Evolutionary conservation across 768 basidiomycete species (phyloP).

Genomic region (Boletus reticulatus): DNA sequence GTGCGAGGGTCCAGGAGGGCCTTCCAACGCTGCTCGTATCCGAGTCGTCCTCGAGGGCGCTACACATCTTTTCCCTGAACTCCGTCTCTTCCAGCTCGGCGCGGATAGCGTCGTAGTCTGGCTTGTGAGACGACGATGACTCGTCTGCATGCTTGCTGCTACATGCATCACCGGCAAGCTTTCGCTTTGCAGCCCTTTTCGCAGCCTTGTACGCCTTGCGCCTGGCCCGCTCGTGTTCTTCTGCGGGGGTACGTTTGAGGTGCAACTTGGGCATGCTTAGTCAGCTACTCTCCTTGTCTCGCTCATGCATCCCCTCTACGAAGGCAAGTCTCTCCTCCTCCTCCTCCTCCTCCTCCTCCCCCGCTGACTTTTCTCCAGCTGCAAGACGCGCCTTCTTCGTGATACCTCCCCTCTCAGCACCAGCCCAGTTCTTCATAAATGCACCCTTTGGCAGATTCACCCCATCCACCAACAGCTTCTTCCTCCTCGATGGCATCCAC

Average conservation of each 20-base stretch:
- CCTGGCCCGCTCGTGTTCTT: constrained; percentile 45
- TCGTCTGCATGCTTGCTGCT: too few relatives aligned
- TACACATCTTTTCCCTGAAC: constrained; percentile 73
- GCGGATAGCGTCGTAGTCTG: constrained; percentile 46
- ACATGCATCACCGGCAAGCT: constrained; percentile 9
- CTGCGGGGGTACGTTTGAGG: constrained; percentile 63
- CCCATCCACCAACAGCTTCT: constrained; percentile 40
- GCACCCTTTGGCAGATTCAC: constrained; percentile 84
- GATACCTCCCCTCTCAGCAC: constrained; percentile 34
- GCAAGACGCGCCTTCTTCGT: constrained; percentile 47
- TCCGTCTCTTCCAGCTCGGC: constrained; percentile 60
- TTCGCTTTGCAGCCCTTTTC: constrained; percentile 24
- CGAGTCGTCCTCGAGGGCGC: constrained; percentile 72
- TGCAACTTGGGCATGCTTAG: constrained; percentile 41
- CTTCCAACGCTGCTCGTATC: constrained; percentile 61
- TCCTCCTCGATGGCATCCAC: constrained; percentile 56
- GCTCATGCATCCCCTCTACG: constrained; percentile 23
- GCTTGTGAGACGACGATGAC: constrained; percentile 19
- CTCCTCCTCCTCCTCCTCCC: too few relatives aligned
- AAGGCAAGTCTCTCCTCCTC: constrained; percentile 14
- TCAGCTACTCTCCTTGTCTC: constrained; percentile 11
- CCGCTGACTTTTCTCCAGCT: constrained; percentile 20
- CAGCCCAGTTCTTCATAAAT: constrained; percentile 50
- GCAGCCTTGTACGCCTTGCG: constrained; percentile 45
- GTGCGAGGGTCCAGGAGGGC: constrained; percentile 37